These are phyloP conservation scores for Sugiyamaella smithiae DNA, from an alignment of 805 yeast genomes.

Conservation along the genomic window DNA sequence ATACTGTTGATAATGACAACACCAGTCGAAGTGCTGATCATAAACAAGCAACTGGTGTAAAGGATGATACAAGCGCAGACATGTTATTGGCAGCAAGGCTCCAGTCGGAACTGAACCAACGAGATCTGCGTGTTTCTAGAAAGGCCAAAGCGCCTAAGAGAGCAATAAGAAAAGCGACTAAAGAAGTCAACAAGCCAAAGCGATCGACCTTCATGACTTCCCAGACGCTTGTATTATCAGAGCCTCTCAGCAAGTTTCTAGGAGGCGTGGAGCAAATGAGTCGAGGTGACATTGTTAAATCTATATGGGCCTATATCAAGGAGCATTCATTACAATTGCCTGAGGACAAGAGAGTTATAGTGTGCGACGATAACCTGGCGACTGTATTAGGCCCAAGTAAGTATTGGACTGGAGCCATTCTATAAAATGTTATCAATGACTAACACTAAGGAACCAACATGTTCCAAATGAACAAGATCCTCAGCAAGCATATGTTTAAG, in stretches of 20 bases:
- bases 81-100: conserved; percentile 44
- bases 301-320: conserved; percentile 69
- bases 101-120: conserved; percentile 33
- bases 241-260: conserved; percentile 50
- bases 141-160: conserved; percentile 11
- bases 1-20: neutral
- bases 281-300: conserved; percentile 68
- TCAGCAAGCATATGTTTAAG: conserved; percentile 24
- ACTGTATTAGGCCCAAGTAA: conserved; percentile 54
- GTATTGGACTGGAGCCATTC: conserved; percentile 6
- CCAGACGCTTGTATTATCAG: conserved; percentile 48
- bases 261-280: conserved; percentile 48
- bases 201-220: neutral
- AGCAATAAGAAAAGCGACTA: conserved; percentile 16
- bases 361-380: conserved; percentile 57
- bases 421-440: neutral
- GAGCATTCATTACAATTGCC: conserved; percentile 63
- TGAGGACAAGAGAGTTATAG: conserved; percentile 57
- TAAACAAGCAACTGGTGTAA: neutral
- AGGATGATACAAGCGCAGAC: neutral
- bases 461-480: conserved; percentile 32
- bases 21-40: neutral
- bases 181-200: neutral
- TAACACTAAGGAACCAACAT: conserved; percentile 20
- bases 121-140: conserved; percentile 12